Conservation (phyloP, 441 rosid species). For the Pelargonium australe region DNA sequence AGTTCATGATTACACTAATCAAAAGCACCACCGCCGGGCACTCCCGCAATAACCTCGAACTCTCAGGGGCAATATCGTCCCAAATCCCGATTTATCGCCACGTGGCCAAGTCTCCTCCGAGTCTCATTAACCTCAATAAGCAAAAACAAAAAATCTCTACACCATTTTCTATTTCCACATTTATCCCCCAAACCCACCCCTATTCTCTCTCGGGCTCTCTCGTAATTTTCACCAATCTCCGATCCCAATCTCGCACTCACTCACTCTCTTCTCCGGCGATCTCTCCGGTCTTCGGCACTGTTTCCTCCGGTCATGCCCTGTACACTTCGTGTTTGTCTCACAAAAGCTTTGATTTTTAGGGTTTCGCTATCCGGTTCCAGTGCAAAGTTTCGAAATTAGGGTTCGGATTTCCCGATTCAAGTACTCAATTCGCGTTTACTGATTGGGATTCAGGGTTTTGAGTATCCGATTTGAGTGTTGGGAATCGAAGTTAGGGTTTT, state of each 20-base stretch:
- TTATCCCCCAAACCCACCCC: slow-evolving; percentile 21
- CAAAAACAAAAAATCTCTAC: neutral
- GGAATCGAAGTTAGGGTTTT: neutral
- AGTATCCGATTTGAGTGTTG: slow-evolving; percentile 7
- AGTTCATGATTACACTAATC: neutral
- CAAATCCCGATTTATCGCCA: neutral
- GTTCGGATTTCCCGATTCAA: slow-evolving; percentile 13
- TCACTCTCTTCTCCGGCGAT: slow-evolving; percentile 15
- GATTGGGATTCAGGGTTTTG: slow-evolving; percentile 23
- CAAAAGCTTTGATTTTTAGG: slow-evolving; percentile 10
- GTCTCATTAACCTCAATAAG: slow-evolving; percentile 15
- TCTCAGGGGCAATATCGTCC: neutral
- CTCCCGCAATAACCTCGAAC: neutral
- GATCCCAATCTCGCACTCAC: slow-evolving; percentile 18
- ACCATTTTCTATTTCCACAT: slow-evolving; percentile 18
- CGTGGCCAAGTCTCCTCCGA: slow-evolving; percentile 18
- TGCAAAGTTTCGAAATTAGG: slow-evolving; percentile 9
- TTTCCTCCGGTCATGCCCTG: slow-evolving; percentile 21
- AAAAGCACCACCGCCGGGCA: neutral
- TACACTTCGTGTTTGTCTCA: neutral
- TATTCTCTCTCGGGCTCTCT: slow-evolving; percentile 13
- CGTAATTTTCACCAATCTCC: slow-evolving; percentile 21
- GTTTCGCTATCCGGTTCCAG: slow-evolving; percentile 16
- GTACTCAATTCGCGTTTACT: neutral
- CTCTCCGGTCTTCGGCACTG: neutral